phyloP scores from a whole-genome alignment of 768 basidiomycete species.

The Kwoniella pini region DNA sequence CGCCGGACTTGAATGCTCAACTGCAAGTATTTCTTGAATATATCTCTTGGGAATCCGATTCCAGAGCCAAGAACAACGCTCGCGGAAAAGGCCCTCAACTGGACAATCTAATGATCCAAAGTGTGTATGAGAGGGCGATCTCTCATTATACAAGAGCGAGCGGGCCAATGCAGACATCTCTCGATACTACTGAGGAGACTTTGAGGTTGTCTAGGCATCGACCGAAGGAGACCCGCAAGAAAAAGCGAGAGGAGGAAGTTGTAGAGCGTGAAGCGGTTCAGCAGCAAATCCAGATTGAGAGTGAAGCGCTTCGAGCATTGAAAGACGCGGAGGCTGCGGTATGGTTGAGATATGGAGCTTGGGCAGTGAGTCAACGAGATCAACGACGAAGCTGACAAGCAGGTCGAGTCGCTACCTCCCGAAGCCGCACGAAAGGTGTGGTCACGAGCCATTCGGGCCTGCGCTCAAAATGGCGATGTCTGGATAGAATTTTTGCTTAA shows the following conservation, averaged over 20 bases:
- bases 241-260: conserved; percentile 4
- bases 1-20: conserved; percentile 11
- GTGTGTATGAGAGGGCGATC: conserved; percentile 38
- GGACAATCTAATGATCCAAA: conserved; percentile 22
- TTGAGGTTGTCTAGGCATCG: not conserved
- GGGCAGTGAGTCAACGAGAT: conserved; percentile 32
- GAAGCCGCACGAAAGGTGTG: conserved; percentile 17
- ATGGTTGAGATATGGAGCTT: conserved; percentile 42
- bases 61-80: conserved; percentile 23
- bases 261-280: not conserved
- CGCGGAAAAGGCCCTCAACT: conserved; percentile 16
- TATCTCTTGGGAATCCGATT: conserved; percentile 42
- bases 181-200: conserved; percentile 3
- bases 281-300: conserved; percentile 5
- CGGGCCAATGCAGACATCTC: not conserved
- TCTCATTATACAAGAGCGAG: conserved; percentile 20
- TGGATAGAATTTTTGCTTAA: conserved; percentile 33
- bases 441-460: conserved; percentile 37
- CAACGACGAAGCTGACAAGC: not conserved
- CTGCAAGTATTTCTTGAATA: conserved; percentile 24
- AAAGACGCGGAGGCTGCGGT: conserved; percentile 42
- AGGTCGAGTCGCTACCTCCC: conserved; percentile 6
- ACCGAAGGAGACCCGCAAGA: conserved; percentile 8
- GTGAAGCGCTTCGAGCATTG: conserved; percentile 24
- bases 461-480: conserved; percentile 36